Evolutionary conservation across 2,329 filamentous ascomycete species (phyloP), one percentile per base, ranked within the genome.

Genomic region (Neoscytalidium dimidiatum): DNA sequence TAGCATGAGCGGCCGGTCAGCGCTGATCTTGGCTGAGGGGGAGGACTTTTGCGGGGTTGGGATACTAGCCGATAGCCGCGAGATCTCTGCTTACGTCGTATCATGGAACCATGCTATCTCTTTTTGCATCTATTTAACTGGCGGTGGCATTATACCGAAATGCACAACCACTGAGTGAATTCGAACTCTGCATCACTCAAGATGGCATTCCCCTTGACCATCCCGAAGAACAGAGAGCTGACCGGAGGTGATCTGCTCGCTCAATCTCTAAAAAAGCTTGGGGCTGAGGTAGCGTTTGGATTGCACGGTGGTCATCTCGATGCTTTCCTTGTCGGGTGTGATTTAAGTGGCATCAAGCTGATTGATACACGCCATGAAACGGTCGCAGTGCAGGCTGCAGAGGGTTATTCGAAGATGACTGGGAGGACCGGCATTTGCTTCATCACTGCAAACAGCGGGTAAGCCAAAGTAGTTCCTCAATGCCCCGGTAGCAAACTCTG

Each of bases 391-490:
- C 80, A 83, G 68, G 81, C 81, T 7, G 81, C 81, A 0, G 80
- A 83, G 68, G 78, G 77, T 7, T 82, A 82, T 69, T 73, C 79
- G 1, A 82, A 80, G 67, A 71, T 82, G 49, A 77, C 73, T n/a
- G 75, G 76, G 1, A 80, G 79, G 64, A 75, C 79, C 9, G 81
- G 79, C 9, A 76, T 78, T n/a, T 80, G 77, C 64, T 83, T 83
- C 63, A 76, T 83, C 1, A 83, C 81, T 11, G 80, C 81, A 0
- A 83, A 83, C 58, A 82, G 80, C 66, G 80, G 80, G 80, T 81
- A 66, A 64, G 77, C 67, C n/a, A n/a, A n/a, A n/a, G n/a, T n/a
- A n/a, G 1, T 11, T 19, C n/a, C 3, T 13, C 43, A 13, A 35
- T 4, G 4, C 48, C 9, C 38, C 13, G 7, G 33, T 9, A n/a